These are phyloP conservation scores for Diddensiella transvaalensis DNA, from an alignment of 805 yeast genomes.

Conservation along the genomic window DNA sequence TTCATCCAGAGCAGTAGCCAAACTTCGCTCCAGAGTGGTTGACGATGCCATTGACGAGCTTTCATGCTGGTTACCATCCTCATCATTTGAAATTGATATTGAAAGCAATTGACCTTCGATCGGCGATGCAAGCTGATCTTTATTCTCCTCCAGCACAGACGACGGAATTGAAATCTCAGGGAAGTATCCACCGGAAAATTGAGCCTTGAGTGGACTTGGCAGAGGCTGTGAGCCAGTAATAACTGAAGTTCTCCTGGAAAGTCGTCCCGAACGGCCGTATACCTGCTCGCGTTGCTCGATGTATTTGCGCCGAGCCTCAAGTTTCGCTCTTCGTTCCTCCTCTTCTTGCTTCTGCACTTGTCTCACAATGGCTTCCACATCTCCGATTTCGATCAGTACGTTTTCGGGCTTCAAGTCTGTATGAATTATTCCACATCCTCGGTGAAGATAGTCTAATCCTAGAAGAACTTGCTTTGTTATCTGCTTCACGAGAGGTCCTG, in stretches of 20 bases:
- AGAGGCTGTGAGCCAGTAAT: conserved; percentile 91
- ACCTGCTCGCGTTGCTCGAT: conserved; percentile 5
- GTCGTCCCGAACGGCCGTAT: conserved; percentile 31
- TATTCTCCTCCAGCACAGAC: conserved; percentile 2
- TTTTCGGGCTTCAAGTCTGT: conserved; percentile 75
- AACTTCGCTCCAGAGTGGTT: conserved; percentile 9
- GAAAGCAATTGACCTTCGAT: conserved; percentile 11
- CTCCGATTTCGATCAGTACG: conserved; percentile 75
- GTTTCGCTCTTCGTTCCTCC: conserved; percentile 25
- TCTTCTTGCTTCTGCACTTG: conserved; percentile 62
- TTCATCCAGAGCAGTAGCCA: conserved; percentile 29
- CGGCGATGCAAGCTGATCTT: neutral
- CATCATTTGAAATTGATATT: conserved; percentile 7
- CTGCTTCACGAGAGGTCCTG: conserved; percentile 70
- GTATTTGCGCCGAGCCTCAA: conserved; percentile 5
- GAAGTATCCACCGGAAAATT: conserved; percentile 16
- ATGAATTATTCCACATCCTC: conserved; percentile 70
- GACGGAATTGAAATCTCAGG: conserved; percentile 16
- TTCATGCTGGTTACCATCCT: neutral
- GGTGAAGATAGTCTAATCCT: conserved; percentile 68
- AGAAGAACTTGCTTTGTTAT: conserved; percentile 73
- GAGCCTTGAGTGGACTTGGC: conserved; percentile 77
- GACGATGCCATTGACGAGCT: conserved; percentile 19
- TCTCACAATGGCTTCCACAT: conserved; percentile 71
- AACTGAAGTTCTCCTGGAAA: conserved; percentile 66